Conservation (phyloP, 805 yeast genomes). For the Candida taoyuanica region DNA sequence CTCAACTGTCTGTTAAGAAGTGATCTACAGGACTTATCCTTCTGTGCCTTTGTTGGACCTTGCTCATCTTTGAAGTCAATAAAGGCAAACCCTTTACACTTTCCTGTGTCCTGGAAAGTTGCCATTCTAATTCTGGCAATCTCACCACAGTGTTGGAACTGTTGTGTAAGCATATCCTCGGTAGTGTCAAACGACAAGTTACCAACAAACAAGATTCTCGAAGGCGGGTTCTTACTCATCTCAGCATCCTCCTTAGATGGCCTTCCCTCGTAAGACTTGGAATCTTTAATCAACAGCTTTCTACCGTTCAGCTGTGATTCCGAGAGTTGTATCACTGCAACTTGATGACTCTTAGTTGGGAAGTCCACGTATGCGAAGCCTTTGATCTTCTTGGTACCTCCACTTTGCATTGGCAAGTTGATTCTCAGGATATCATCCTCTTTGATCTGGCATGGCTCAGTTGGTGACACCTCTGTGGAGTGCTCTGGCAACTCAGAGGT, state of each 20-base stretch:
- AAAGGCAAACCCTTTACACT: conserved; percentile 95
- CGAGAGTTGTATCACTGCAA: conserved; percentile 58
- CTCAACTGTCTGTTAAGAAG: conserved; percentile 72
- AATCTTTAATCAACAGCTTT: conserved; percentile 77
- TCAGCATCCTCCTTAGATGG: conserved; percentile 54
- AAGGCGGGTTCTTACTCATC: conserved; percentile 76
- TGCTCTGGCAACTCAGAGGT: conserved; percentile 38
- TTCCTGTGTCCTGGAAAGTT: conserved; percentile 94
- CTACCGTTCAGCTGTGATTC: conserved; percentile 79
- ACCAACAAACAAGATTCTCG: conserved; percentile 86
- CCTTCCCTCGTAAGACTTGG: conserved; percentile 81
- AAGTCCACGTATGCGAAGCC: conserved; percentile 94
- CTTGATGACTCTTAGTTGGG: conserved; percentile 51
- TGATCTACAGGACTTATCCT: conserved; percentile 60
- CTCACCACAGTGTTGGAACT: conserved; percentile 89
- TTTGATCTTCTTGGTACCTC: conserved; percentile 52
- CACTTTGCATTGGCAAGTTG: conserved; percentile 65
- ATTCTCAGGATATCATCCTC: conserved; percentile 67
- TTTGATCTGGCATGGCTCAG: conserved; percentile 35
- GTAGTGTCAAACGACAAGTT: conserved; percentile 91
- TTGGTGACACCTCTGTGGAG: conserved; percentile 25
- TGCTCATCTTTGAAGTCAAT: conserved; percentile 77
- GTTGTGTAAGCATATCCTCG: conserved; percentile 68
- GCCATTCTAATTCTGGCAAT: conserved; percentile 88
- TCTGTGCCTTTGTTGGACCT: conserved; percentile 80